These are phyloP conservation scores for Mycena floridula DNA, from an alignment of 768 basidiomycete genomes.

Conservation along the genomic window DNA sequence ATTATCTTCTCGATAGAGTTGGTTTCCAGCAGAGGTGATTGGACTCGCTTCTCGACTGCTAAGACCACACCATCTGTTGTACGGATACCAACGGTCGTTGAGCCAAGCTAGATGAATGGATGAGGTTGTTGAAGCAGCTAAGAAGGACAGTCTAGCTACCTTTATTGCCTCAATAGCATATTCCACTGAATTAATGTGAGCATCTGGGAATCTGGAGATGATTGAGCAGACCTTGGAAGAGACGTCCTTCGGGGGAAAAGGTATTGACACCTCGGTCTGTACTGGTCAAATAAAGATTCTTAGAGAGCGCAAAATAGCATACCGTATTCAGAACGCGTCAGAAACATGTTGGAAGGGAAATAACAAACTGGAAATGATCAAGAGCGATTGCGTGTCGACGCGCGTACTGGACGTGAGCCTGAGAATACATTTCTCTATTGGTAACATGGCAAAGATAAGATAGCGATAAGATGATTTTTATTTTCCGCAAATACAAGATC, in stretches of 20 bases:
- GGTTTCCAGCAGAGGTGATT: conserved; percentile 92
- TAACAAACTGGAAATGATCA: conserved; percentile 17
- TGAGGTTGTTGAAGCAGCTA: conserved; percentile 4
- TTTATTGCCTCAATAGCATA: conserved; percentile 99
- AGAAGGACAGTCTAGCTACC: conserved; percentile 34
- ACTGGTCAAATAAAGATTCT: conserved; percentile 1
- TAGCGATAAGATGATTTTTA: too few relatives aligned
- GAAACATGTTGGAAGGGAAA: conserved; percentile 56
- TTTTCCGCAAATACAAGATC: too few relatives aligned
- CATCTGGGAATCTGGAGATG: conserved; percentile 9
- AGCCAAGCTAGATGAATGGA: conserved; percentile 72
- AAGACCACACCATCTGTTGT: conserved; percentile 89
- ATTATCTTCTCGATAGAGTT: conserved; percentile 99
- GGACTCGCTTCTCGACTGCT: conserved; percentile 97
- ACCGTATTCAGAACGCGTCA: conserved; percentile 96
- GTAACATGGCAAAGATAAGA: too few relatives aligned
- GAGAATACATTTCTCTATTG: too few relatives aligned
- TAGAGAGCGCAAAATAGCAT: conserved; percentile 7
- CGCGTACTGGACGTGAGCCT: conserved; percentile 23
- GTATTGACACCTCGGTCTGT: conserved; percentile 97
- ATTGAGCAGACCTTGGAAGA: conserved; percentile 80
- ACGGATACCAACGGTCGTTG: conserved; percentile 93
- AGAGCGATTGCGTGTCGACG: conserved; percentile 34
- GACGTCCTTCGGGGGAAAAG: conserved; percentile 95
- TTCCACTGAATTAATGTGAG: conserved; percentile 59